These are phyloP conservation scores for Astrothelium macrocarpum DNA, from an alignment of 495 filamentous ascomycete genomes.

Conservation along the genomic window DNA sequence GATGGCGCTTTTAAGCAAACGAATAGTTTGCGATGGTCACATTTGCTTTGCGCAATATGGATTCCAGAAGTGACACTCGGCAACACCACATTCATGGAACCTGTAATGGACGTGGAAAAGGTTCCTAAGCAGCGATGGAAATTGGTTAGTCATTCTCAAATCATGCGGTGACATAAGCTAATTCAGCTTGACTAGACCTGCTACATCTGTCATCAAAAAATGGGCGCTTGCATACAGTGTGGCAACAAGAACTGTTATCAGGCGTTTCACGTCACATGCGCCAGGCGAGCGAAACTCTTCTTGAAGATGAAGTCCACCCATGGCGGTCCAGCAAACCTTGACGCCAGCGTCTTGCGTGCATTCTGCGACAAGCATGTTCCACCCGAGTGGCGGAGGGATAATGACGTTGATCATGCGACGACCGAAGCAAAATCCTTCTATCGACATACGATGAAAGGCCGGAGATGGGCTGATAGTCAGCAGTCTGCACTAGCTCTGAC, in stretches of 20 bases:
- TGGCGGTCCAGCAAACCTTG: slow-evolving; percentile 65
- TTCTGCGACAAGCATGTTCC: slow-evolving; percentile 96
- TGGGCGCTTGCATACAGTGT: slow-evolving; percentile 98
- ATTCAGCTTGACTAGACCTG: slow-evolving; percentile 44
- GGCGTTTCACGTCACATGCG: slow-evolving; percentile 98
- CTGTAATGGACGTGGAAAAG: slow-evolving; percentile 94
- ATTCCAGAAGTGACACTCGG: slow-evolving; percentile 93
- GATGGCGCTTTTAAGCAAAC: slow-evolving; percentile 99
- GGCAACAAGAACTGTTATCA: slow-evolving; percentile 94
- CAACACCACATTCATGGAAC: slow-evolving; percentile 97
- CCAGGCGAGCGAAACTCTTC: slow-evolving; percentile 75
- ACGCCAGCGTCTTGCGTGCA: slow-evolving; percentile 83
- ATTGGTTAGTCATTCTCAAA: slow-evolving; percentile 36
- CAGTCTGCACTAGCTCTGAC: slow-evolving; percentile 72
- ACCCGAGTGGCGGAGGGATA: slow-evolving; percentile 75
- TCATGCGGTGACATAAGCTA: slow-evolving; percentile 6
- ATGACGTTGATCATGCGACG: slow-evolving; percentile 61
- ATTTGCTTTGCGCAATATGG: slow-evolving; percentile 95
- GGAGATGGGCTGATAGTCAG: slow-evolving; percentile 85
- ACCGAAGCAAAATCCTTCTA: slow-evolving; percentile 72
- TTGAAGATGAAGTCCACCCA: slow-evolving; percentile 94
- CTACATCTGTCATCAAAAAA: slow-evolving; percentile 94
- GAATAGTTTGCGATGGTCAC: slow-evolving; percentile 87
- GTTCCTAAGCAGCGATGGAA: slow-evolving; percentile 91
- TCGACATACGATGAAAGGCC: slow-evolving; percentile 70